Percentiles rank a stretch among this genome's conserved stretches.
Conservation (phyloP, 441 rosid genomes). For the Erysimum pusillum region DNA sequence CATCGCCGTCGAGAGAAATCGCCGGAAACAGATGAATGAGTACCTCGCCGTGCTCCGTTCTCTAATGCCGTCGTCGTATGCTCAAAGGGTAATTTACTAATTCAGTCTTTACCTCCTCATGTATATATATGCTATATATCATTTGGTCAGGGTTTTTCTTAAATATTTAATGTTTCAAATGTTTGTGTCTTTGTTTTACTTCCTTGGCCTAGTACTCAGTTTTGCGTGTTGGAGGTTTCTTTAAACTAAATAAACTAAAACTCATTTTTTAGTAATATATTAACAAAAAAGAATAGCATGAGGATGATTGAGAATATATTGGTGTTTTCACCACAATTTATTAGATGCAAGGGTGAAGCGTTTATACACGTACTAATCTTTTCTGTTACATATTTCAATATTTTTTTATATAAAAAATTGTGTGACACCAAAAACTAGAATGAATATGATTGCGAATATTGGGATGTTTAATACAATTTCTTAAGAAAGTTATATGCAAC, state of each 20-base stretch:
- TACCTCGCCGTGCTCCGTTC: conserved; percentile 69
- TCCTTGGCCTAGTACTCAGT: conserved; percentile 17
- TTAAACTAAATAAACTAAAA: neutral
- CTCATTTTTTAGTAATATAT: neutral
- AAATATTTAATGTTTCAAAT: conserved; percentile 1
- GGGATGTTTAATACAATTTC: too few relatives aligned
- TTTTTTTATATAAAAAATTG: neutral
- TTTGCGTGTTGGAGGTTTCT: conserved; percentile 17
- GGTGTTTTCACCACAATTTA: conserved; percentile 2
- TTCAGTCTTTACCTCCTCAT: conserved; percentile 16
- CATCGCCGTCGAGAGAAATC: conserved; percentile 76
- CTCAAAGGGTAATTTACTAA: conserved; percentile 63
- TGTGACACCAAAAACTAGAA: neutral
- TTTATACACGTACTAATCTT: neutral
- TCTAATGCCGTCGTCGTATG: conserved; percentile 72
- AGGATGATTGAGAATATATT: conserved; percentile 16
- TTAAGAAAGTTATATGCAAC: neutral
- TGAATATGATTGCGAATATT: neutral
- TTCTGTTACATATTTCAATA: neutral
- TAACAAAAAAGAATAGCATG: neutral
- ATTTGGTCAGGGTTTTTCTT: conserved; percentile 14
- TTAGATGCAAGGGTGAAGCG: conserved; percentile 2
- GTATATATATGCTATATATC: neutral
- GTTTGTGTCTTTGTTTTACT: conserved; percentile 32
- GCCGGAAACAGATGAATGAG: conserved; percentile 84